Conservation (phyloP, 306 rosid species). For the Trifolium dubium region DNA sequence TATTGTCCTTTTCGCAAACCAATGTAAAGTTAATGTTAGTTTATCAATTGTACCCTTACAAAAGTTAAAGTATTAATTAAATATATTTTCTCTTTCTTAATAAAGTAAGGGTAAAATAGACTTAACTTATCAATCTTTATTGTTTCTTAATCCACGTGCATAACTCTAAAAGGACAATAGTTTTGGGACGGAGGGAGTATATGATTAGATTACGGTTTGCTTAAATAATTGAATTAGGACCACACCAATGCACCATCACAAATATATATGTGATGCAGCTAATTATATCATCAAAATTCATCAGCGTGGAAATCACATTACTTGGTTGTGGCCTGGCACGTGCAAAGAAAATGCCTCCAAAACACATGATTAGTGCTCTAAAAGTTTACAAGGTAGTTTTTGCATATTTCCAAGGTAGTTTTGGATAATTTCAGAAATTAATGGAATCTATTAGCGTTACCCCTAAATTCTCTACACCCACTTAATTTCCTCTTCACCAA, state of each 20-base stretch:
- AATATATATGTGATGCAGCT: background rate
- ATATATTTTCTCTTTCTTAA: no score
- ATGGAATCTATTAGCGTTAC: background rate
- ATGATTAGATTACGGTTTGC: background rate
- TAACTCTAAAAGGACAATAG: no score
- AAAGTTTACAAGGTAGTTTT: background rate
- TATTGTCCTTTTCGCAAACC: no score
- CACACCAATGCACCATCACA: conserved; percentile 27
- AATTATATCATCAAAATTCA: background rate
- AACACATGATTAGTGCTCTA: conserved; percentile 44
- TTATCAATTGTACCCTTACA: no score
- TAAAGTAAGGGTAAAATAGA: no score
- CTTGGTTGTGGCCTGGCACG: conserved; percentile 56
- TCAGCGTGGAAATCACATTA: conserved; percentile 18
- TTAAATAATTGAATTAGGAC: background rate
- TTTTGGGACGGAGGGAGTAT: no score
- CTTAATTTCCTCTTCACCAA: background rate
- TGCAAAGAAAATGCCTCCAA: conserved; percentile 39
- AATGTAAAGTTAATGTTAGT: no score
- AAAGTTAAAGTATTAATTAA: no score
- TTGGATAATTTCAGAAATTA: background rate
- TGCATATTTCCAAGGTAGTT: conserved; percentile 1
- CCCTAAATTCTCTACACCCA: no score
- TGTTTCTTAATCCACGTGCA: no score
- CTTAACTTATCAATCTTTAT: no score